Evolutionary conservation across 2,329 filamentous ascomycete species (phyloP).

Genomic region (Diaporthe vexans): DNA sequence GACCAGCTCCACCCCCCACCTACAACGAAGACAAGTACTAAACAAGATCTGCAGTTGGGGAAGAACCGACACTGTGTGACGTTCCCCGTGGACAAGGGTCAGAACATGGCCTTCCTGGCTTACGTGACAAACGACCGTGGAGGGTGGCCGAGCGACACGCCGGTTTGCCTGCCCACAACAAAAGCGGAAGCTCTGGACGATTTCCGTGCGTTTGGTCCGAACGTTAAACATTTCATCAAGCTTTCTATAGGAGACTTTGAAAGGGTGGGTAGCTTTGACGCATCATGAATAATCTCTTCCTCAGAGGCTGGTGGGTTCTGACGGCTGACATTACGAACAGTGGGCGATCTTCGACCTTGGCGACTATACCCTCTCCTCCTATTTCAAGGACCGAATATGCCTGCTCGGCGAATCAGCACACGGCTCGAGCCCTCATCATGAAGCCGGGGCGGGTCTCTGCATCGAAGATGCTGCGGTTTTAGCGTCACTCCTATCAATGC

Average conservation of each 20-base stretch:
- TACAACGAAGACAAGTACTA: neutral
- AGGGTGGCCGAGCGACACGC: constrained; percentile 49
- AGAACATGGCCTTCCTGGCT: constrained; percentile 67
- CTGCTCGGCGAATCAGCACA: constrained; percentile 75
- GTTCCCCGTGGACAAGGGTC: constrained; percentile 70
- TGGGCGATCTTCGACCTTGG: constrained; percentile 64
- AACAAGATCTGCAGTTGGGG: constrained; percentile 54
- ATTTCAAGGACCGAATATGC: constrained; percentile 58
- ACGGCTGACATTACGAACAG: constrained; percentile 43
- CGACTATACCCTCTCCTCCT: constrained; percentile 58
- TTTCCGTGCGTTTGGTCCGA: constrained; percentile 52
- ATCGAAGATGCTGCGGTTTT: constrained; percentile 66
- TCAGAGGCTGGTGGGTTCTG: neutral
- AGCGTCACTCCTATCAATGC: constrained; percentile 61
- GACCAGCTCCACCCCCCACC: neutral
- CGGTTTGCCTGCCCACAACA: constrained; percentile 47
- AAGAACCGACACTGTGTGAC: constrained; percentile 71
- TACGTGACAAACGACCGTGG: constrained; percentile 49
- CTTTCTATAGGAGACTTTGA: constrained; percentile 49
- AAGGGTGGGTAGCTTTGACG: constrained; percentile 44
- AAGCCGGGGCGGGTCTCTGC: constrained; percentile 70
- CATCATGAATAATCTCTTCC: neutral
- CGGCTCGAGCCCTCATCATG: constrained; percentile 72
- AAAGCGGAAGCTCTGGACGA: constrained; percentile 52
- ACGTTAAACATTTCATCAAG: constrained; percentile 49